A percentile compares a stretch with the other conserved stretches of the same genome.
Conservation (phyloP, 139 green algal genomes). For the Penium margaritaceum region DNA sequence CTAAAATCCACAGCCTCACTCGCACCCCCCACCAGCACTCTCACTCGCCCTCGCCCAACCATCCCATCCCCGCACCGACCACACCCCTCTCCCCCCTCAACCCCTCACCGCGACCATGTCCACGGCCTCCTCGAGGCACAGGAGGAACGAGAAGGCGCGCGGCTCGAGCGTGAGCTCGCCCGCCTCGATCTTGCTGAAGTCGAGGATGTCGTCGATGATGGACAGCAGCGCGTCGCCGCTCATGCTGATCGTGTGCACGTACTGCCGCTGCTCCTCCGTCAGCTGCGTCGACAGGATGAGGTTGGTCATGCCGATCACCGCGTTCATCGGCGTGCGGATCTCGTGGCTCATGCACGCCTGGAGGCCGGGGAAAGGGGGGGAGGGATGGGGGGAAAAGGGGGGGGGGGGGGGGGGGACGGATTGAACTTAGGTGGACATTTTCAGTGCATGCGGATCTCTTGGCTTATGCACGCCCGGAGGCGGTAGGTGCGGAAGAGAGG, state of each 20-base stretch:
- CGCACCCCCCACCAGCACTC: too few species aligned
- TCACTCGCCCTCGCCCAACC: too few species aligned
- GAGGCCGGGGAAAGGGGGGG: neutral
- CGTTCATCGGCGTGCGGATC: constrained; percentile 29
- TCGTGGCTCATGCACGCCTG: constrained; percentile 30
- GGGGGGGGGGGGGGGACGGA: neutral
- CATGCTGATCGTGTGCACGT: constrained; percentile 28
- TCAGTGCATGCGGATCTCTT: too few species aligned
- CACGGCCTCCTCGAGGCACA: constrained; percentile 10
- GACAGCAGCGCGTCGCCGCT: constrained; percentile 28
- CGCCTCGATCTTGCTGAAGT: constrained; percentile 37
- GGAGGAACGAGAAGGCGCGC: constrained; percentile 9
- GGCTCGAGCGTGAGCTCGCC: constrained; percentile 6
- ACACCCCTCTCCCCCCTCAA: too few species aligned
- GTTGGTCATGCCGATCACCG: constrained; percentile 26
- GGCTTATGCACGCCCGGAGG: too few species aligned
- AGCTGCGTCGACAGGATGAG: constrained; percentile 31
- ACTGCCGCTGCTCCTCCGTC: constrained; percentile 37
- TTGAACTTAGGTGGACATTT: too few species aligned
- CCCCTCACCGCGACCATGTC: constrained; percentile 15
- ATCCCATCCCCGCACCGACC: too few species aligned
- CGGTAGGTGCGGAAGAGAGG: too few species aligned
- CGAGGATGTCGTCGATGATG: constrained; percentile 42
- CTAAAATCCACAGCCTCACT: too few species aligned
- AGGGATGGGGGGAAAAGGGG: neutral